Conservation (phyloP, 2,329 filamentous ascomycete species). For the Alternaria longipes region DNA sequence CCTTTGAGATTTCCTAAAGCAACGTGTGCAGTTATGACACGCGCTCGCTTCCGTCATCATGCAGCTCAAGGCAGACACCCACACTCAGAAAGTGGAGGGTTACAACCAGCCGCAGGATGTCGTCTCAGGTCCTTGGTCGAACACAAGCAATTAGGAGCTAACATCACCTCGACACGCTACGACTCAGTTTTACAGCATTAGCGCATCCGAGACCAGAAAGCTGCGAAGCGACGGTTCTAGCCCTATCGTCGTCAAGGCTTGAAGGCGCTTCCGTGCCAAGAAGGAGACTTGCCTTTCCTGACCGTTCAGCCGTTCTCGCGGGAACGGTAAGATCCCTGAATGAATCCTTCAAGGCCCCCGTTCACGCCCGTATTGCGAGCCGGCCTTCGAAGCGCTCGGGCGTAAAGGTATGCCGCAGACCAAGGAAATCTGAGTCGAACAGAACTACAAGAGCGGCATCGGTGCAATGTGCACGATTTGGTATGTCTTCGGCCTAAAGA, state of each 20-base stretch:
- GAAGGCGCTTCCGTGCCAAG: constrained; percentile 17
- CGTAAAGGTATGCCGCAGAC: constrained; percentile 13
- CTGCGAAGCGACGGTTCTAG: constrained; percentile 8
- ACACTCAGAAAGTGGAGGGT: constrained; percentile 14
- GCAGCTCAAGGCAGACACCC: constrained; percentile 37
- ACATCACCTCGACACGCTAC: constrained; percentile 2
- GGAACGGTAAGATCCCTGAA: constrained; percentile 24
- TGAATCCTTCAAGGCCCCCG: constrained; percentile 18
- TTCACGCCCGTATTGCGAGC: constrained; percentile 11
- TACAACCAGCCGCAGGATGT: constrained; percentile 22
- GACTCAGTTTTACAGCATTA: constrained; percentile 7
- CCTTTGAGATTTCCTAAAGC: constrained; percentile 25
- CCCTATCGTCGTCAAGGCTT: constrained; percentile 9
- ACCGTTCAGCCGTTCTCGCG: constrained; percentile 17
- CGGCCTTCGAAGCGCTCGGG: constrained; percentile 19
- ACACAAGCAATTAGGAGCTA: constrained; percentile 26
- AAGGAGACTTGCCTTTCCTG: constrained; percentile 12
- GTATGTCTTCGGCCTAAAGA: neutral
- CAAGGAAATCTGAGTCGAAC: neutral
- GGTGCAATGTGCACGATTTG: neutral
- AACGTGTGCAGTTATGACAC: constrained; percentile 25
- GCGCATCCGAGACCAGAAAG: neutral
- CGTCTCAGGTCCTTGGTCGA: constrained; percentile 19
- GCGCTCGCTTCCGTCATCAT: constrained; percentile 31
- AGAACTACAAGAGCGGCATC: constrained; percentile 1